Evolutionary conservation across 805 yeast species (phyloP).

Genomic region (Barnettozyma vustinii): DNA sequence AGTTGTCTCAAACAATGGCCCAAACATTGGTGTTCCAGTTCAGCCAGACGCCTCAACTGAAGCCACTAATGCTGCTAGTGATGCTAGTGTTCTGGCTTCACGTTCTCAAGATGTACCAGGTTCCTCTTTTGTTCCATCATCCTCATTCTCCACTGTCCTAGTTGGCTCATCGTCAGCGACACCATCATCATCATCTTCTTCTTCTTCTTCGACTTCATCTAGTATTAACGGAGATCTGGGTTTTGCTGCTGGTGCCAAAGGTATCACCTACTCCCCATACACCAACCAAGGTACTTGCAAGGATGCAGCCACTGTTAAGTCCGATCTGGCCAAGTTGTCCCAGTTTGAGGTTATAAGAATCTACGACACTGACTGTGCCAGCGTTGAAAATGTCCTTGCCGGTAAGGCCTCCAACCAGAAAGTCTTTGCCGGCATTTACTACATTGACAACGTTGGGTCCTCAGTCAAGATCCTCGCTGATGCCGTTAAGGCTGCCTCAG

Average conservation of each 20-base stretch:
- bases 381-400: conserved; percentile 46
- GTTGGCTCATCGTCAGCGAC: conserved; percentile 6
- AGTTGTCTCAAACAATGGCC: conserved; percentile 18
- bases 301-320: conserved; percentile 38
- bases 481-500: conserved; percentile 38
- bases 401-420: conserved; percentile 43
- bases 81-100: conserved; percentile 8
- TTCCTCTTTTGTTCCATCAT: conserved; percentile 12
- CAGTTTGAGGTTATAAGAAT: conserved; percentile 49
- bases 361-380: conserved; percentile 59
- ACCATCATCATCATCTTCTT: conserved; percentile 29
- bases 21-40: background rate
- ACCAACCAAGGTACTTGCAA: conserved; percentile 51
- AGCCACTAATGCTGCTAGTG: conserved; percentile 13
- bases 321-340: conserved; percentile 41
- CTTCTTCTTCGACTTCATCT: conserved; percentile 28
- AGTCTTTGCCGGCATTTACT: conserved; percentile 54
- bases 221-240: background rate
- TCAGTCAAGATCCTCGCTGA: conserved; percentile 40
- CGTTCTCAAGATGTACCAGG: background rate
- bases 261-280: conserved; percentile 66
- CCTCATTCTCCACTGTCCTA: conserved; percentile 3
- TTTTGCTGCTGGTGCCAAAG: conserved; percentile 40
- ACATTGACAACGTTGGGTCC: conserved; percentile 36
- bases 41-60: conserved; percentile 9